Conservation (phyloP, 169 alveolate genomes). For the Neospora caninum region DNA sequence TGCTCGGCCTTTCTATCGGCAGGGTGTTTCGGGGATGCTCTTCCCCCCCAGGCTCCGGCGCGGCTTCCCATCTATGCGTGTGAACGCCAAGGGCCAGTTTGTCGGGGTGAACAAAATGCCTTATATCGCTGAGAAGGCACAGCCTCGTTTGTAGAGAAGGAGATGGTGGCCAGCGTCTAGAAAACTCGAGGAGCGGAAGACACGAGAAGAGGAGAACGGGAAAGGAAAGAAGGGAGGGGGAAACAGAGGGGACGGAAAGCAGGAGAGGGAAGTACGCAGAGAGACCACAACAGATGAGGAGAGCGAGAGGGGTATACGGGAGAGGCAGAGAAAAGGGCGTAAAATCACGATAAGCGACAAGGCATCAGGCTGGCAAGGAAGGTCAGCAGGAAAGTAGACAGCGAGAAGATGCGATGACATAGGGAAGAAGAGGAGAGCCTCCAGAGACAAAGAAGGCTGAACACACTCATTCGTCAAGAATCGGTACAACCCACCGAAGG, state of each 20-base stretch:
- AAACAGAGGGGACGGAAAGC: neutral
- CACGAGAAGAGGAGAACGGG: too few relatives aligned
- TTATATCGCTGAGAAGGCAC: slow-evolving; percentile 35
- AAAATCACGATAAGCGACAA: too few relatives aligned
- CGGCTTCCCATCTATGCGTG: slow-evolving; percentile 30
- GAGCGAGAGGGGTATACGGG: too few relatives aligned
- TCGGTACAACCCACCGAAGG: too few relatives aligned
- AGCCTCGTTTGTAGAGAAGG: slow-evolving; percentile 33
- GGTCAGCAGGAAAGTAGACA: neutral
- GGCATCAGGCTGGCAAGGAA: too few relatives aligned
- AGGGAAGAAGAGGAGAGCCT: too few relatives aligned
- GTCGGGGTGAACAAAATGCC: slow-evolving; percentile 59
- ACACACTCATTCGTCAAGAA: too few relatives aligned
- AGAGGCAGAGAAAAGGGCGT: too few relatives aligned
- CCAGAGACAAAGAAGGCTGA: too few relatives aligned
- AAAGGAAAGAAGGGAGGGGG: neutral
- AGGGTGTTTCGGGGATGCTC: slow-evolving; percentile 47
- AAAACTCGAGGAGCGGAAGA: neutral
- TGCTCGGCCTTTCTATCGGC: slow-evolving; percentile 43
- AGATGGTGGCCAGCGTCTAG: too few relatives aligned
- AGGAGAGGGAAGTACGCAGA: neutral
- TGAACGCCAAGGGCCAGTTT: slow-evolving; percentile 50
- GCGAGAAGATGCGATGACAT: neutral
- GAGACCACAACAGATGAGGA: too few relatives aligned
- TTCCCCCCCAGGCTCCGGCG: slow-evolving; percentile 45